Percentiles rank a stretch among this genome's conserved stretches.
Conservation (phyloP, 2,329 filamentous ascomycete species). For the Phialophora verrucosa region DNA sequence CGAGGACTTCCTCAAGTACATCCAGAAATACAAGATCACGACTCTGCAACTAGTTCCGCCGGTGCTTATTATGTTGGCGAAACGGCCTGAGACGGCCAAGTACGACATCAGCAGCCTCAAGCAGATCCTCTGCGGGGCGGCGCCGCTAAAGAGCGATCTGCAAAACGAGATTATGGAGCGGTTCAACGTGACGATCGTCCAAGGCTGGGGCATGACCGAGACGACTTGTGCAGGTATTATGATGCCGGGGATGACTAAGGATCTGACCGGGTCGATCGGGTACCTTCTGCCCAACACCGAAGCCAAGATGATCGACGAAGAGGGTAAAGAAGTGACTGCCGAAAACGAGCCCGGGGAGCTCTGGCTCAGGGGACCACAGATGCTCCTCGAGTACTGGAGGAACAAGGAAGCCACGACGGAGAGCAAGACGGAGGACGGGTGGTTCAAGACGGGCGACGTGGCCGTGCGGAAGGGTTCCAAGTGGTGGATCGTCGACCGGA, state of each 20-base stretch:
- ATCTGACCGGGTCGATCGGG: slow-evolving; percentile 60
- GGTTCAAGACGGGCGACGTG: slow-evolving; percentile 86
- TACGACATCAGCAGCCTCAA: slow-evolving; percentile 63
- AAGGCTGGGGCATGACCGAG: slow-evolving; percentile 64
- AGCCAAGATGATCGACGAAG: slow-evolving; percentile 66
- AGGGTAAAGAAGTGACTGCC: slow-evolving; percentile 71
- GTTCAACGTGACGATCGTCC: slow-evolving; percentile 55
- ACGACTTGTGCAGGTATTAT: slow-evolving; percentile 51
- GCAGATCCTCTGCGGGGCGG: slow-evolving; percentile 60
- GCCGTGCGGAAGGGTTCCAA: slow-evolving; percentile 76
- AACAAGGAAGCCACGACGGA: slow-evolving; percentile 44
- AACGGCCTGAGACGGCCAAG: slow-evolving; percentile 60
- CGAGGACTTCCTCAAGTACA: slow-evolving; percentile 60
- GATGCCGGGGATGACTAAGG: slow-evolving; percentile 47
- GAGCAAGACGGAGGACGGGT: slow-evolving; percentile 68
- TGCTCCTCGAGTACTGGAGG: slow-evolving; percentile 49
- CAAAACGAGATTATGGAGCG: slow-evolving; percentile 59
- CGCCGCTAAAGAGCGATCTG: slow-evolving; percentile 62
- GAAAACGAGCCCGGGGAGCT: slow-evolving; percentile 65
- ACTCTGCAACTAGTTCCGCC: slow-evolving; percentile 66
- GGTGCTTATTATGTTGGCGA: slow-evolving; percentile 65
- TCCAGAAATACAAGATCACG: slow-evolving; percentile 58
- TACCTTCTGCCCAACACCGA: slow-evolving; percentile 49
- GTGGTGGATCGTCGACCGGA: slow-evolving; percentile 79
- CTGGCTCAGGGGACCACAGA: slow-evolving; percentile 48